Base-by-base conservation (phyloP, 2,329 filamentous ascomycete species). In the Xylaria sp. region DNA sequence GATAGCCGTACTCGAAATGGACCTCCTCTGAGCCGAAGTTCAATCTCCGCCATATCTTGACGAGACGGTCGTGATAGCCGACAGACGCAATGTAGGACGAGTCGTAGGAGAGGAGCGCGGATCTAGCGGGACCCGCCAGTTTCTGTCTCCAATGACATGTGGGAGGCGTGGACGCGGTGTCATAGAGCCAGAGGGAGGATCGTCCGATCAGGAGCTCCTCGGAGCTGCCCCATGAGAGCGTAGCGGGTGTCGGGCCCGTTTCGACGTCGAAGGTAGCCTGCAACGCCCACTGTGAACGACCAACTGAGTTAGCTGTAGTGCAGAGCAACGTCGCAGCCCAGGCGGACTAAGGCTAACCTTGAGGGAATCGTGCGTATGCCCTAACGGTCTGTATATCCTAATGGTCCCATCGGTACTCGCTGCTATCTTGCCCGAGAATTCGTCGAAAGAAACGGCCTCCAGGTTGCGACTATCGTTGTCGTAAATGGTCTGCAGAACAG, bases 31-130 rank as follows among this genome's bases (percentile, higher is more conserved):
- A 85, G 13, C 92, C 92, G 73, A 94, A 97, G 8, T 90, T 90
- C 23, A 96, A 80, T 54, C 94, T 86, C 65, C 93, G 87, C 95
- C 96, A 99, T 70, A 98, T 85, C 78, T 99, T 98, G 67, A 96
- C 88, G 19, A 98, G 79, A 53, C 89, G 85, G 75, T 98, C 95
- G 72, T 91, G 87, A 51, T 83, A 80, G 41, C 92, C 90, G 11
- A 90, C 85, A 1, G 91, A 93, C 17, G 93, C 94, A 54, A 98
- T 92, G 63, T 96, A 87, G 19, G 89, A 88, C 11, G 92, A 93
- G 74, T 97, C 94, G 65, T 92, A 92, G 1, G 94, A 97, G 68
- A 97, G 87, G 8, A 84, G 81, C 2, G 93, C 93, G 59, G 89
- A 85, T 71, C 90, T 90, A 37, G 87, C 87, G 0, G 89, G 83